Conservation (phyloP, 768 basidiomycete species). For the Tylopilus felleus region DNA sequence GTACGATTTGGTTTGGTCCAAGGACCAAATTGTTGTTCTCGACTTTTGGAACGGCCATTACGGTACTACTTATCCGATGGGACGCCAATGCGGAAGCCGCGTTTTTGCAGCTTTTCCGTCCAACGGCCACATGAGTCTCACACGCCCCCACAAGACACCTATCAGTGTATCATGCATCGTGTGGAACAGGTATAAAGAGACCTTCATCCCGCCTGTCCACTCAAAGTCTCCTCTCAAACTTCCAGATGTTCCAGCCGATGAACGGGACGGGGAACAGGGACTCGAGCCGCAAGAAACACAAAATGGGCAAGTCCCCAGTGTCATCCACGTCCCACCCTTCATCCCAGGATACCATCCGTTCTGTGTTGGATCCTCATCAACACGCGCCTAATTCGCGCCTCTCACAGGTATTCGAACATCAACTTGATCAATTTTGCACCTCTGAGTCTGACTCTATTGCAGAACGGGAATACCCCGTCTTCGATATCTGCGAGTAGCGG, state of each 20-base stretch:
- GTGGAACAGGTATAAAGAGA: slow-evolving; percentile 21
- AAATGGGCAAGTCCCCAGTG: slow-evolving; percentile 9
- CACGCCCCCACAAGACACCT: slow-evolving; percentile 14
- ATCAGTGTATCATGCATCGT: too few species aligned
- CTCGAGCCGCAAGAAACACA: slow-evolving; percentile 11
- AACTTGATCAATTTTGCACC: neutral
- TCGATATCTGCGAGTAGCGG: slow-evolving; percentile 10
- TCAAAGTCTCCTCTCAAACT: neutral
- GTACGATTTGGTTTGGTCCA: too few species aligned
- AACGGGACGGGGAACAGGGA: slow-evolving; percentile 4
- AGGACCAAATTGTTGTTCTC: too few species aligned
- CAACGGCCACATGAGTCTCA: slow-evolving; percentile 6
- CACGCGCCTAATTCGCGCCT: slow-evolving; percentile 1
- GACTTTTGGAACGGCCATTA: too few species aligned
- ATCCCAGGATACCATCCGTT: slow-evolving; percentile 4
- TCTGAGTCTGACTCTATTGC: slow-evolving; percentile 12
- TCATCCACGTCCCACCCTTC: neutral
- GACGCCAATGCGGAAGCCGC: slow-evolving; percentile 24
- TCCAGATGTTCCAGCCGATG: slow-evolving; percentile 12
- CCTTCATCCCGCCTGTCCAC: neutral
- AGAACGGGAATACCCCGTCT: slow-evolving; percentile 16
- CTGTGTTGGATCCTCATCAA: slow-evolving; percentile 13
- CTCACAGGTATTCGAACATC: slow-evolving; percentile 15
- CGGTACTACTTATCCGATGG: too few species aligned
- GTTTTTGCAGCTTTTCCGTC: slow-evolving; percentile 8